Base-by-base conservation (phyloP, 2,329 filamentous ascomycete species). In the Elsinoe australis region DNA sequence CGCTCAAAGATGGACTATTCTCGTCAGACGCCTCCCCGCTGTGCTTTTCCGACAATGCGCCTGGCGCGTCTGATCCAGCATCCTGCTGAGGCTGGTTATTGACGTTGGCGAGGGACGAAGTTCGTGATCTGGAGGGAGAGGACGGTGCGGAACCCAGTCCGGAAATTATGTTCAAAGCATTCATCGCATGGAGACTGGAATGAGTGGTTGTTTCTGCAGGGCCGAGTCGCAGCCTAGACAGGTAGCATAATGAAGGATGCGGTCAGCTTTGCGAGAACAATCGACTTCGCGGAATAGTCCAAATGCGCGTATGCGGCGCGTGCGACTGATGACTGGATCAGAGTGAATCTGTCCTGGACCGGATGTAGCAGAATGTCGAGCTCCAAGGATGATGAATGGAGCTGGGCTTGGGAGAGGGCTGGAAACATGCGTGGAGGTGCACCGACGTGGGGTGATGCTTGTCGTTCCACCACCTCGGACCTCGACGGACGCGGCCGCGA, bases 161-260 rank as follows among this genome's bases (percentile, higher is more conserved):
- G 61, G 87, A 92, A 66, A 95, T 79, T 65, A 94, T 86, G 71
- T 90, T 94, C 72, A 94, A 74, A 59, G 88, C 92, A 80, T 94
- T 95, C 89, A 95, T 95, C 71, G 76, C 86, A 73, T 68, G 67
- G n/a, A n/a, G n/a, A n/a, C n/a, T n/a, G 63, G 61, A n/a, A 57
- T 56, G 60, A 63, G n/a, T 31, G 28, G 8, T 31, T 31, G 28
- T 31, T 31, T 31, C 28, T 31, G n/a, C n/a, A n/a, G n/a, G n/a
- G n/a, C n/a, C n/a, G n/a, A n/a, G n/a, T n/a, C n/a, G n/a, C n/a
- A n/a, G n/a, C n/a, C n/a, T 19, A 41, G 8, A 22, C 12, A 41
- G 14, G 36, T 19, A 8, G 36, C 36, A 41, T 41, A 5, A n/a
- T 41, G 36, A 35, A 6, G 17, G 33, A 7, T 7, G 7, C 17